Conservation (phyloP, 2,329 filamentous ascomycete species). For the Sporothrix brunneoviolacea region DNA sequence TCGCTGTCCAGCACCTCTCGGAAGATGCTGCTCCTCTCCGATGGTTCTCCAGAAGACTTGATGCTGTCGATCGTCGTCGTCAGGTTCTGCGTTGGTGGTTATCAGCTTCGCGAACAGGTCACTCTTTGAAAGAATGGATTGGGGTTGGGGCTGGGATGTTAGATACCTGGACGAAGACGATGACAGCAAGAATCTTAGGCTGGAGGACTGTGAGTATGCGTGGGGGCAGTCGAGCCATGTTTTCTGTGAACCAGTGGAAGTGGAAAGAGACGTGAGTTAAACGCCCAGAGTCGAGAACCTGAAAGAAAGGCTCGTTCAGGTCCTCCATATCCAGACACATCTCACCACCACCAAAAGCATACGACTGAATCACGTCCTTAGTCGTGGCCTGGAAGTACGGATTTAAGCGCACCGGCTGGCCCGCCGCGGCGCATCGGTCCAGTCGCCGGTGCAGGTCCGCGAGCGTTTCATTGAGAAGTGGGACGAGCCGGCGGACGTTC, state of each 20-base stretch:
- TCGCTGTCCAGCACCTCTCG: slow-evolving; percentile 1
- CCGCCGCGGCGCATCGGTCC: neutral
- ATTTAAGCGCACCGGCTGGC: neutral
- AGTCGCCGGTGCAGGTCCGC: neutral
- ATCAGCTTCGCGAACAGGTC: too few relatives aligned
- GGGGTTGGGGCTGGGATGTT: too few relatives aligned
- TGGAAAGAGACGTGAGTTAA: neutral
- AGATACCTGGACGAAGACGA: too few relatives aligned
- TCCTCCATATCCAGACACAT: slow-evolving; percentile 5
- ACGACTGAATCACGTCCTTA: slow-evolving; percentile 6
- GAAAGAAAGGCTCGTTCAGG: neutral
- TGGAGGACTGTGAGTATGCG: neutral
- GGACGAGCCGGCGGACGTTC: neutral
- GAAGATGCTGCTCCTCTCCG: neutral
- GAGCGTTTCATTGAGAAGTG: neutral
- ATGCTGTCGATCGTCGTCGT: neutral
- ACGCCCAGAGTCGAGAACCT: neutral
- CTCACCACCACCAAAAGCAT: neutral
- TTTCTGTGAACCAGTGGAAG: neutral
- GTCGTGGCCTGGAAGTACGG: neutral
- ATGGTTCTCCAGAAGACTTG: neutral
- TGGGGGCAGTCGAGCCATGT: neutral
- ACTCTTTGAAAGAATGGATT: too few relatives aligned
- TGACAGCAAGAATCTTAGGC: neutral
- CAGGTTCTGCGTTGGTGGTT: too few relatives aligned